Evolutionary conservation across 148 eudicot species (phyloP), one percentile per base, ranked within the genome.

Genomic region (Spergularia marina): DNA sequence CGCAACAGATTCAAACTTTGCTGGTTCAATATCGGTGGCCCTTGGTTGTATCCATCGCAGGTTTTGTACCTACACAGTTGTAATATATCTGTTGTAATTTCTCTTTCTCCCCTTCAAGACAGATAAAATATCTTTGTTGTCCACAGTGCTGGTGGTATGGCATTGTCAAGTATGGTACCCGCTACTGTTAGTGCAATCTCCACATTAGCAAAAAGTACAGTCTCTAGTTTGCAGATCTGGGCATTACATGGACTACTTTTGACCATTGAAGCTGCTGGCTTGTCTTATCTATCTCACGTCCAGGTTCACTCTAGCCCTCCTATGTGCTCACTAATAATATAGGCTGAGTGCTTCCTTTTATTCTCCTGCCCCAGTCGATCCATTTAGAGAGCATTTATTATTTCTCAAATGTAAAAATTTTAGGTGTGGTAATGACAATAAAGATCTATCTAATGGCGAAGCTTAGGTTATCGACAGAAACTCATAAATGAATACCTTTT

Each of bases 71-170:
- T 70, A 30, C 41, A 53, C 34, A 65, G 12, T 70, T 53, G 5
- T 44, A 44, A 6, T 6, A 9, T 44, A 9, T 44, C 49, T 44
- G 49, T 30, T 12, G 23, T 25, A 76, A 23, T 66, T 39, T 39
- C 20, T 4, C 47, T 72, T n/a, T 70, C 49, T 12, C 52, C 76
- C n/a, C 20, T 51, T 49, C 30, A 56, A 51, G 54, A 68, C 39
- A 21, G 71, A 51, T 21, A 20, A 40, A 59, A 59, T 59, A 18
- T 59, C 2, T 59, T 65, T 65, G 52, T 79, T 83, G 21, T 79
- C 71, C 85, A 79, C 91, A 94, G 98, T 84, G 98, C 98, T 82
- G 98, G 98, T 75, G 98, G 98, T 74, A 94, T 94, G 93, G 97
- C 98, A 53, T 68, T 94, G 81, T 94, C 98, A 60, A 90, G 87